Conservation (phyloP, 2,329 filamentous ascomycete genomes). For the Bertia moriformis region DNA sequence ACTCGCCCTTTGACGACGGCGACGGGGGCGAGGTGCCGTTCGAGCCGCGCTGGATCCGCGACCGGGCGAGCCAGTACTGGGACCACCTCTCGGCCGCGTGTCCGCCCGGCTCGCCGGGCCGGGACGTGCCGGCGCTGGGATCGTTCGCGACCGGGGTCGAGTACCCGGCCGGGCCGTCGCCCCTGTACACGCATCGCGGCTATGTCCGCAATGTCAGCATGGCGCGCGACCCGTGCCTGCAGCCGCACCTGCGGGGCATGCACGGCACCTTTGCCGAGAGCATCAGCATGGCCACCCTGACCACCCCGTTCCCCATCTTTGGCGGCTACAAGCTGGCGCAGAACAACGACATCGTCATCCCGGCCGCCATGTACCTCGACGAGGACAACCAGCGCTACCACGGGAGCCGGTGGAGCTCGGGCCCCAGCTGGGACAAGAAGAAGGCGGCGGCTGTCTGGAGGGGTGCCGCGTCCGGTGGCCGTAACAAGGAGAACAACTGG, state of each 20-base stretch:
- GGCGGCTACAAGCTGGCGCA: slow-evolving; percentile 46
- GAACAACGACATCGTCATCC: slow-evolving; percentile 51
- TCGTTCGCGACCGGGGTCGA: not conserved
- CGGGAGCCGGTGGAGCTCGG: slow-evolving; percentile 37
- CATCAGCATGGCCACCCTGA: slow-evolving; percentile 31
- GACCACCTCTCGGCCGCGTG: slow-evolving; percentile 39
- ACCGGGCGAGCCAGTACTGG: slow-evolving; percentile 37
- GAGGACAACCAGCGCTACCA: slow-evolving; percentile 40
- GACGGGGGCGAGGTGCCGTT: slow-evolving; percentile 19
- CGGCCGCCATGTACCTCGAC: slow-evolving; percentile 49
- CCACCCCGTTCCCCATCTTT: slow-evolving; percentile 43
- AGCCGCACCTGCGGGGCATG: slow-evolving; percentile 31
- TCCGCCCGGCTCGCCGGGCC: slow-evolving; percentile 33
- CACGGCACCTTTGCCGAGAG: slow-evolving; percentile 44
- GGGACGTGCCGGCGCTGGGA: slow-evolving; percentile 12
- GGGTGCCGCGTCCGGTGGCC: slow-evolving; percentile 48
- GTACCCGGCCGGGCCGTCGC: not conserved
- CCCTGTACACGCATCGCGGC: slow-evolving; percentile 22
- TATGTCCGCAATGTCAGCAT: slow-evolving; percentile 42
- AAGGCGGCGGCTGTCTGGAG: slow-evolving; percentile 43
- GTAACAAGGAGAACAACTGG: slow-evolving; percentile 40
- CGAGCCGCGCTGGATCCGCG: slow-evolving; percentile 30
- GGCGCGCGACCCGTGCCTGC: slow-evolving; percentile 42
- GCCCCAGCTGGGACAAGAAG: slow-evolving; percentile 43
- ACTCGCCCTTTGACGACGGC: slow-evolving; percentile 22